These are phyloP conservation scores for Chaetomiaceae sp. DNA, from an alignment of 2,329 filamentous ascomycete species.

Conservation along the genomic window DNA sequence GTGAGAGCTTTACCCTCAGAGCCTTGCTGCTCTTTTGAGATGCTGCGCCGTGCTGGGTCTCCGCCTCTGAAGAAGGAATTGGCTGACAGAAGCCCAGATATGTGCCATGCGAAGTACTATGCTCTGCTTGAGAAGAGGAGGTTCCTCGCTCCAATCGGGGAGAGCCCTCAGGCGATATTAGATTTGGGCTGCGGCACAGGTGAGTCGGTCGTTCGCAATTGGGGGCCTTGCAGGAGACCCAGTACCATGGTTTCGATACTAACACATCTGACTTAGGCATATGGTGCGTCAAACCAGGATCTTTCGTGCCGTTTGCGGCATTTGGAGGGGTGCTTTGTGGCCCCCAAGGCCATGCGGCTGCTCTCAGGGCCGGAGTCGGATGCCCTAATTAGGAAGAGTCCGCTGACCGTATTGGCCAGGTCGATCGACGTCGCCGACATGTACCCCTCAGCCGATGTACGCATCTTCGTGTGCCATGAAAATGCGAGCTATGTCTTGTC, in stretches of 20 bases:
- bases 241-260: neutral
- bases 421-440: constrained; percentile 26
- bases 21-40: neutral
- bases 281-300: no score
- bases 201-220: neutral
- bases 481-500: neutral
- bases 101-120: constrained; percentile 14
- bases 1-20: neutral
- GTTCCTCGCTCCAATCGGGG: constrained; percentile 18
- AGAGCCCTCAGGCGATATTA: constrained; percentile 26
- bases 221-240: neutral
- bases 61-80: neutral
- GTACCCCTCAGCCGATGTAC: constrained; percentile 15
- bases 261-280: constrained; percentile 25
- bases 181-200: constrained; percentile 28
- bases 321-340: no score
- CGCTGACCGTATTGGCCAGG: no score
- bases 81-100: constrained; percentile 5
- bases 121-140: constrained; percentile 24
- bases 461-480: neutral
- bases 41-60: neutral
- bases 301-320: no score
- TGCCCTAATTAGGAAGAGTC: no score
- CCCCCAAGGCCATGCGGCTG: no score
- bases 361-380: no score